phyloP scores from a whole-genome alignment of 2,329 filamentous ascomycete species.

The Tetracladium maxilliforme region DNA sequence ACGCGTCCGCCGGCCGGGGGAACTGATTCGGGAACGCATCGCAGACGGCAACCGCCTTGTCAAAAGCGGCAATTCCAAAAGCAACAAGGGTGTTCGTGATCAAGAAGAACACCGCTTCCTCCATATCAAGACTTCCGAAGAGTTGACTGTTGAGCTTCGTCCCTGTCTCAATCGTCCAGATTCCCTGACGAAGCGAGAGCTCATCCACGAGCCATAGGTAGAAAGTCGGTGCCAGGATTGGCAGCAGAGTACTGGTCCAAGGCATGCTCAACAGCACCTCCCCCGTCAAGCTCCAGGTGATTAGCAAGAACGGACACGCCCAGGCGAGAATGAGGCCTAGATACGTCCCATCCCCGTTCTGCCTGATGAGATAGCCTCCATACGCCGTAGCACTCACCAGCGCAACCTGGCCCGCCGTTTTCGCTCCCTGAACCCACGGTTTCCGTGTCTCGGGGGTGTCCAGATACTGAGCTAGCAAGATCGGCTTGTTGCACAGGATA shows the following conservation, averaged over 20 bases:
- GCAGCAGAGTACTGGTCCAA: slow-evolving; percentile 35
- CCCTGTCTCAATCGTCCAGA: slow-evolving; percentile 53
- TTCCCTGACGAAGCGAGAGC: slow-evolving; percentile 49
- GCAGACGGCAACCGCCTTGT: slow-evolving; percentile 51
- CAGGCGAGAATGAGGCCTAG: slow-evolving; percentile 55
- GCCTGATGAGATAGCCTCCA: slow-evolving; percentile 28
- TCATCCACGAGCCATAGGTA: slow-evolving; percentile 65
- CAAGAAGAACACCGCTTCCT: slow-evolving; percentile 64
- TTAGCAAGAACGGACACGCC: slow-evolving; percentile 49
- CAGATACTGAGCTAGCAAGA: no score
- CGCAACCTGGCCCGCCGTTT: slow-evolving; percentile 31
- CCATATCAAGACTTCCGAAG: slow-evolving; percentile 53
- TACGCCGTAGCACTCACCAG: slow-evolving; percentile 26
- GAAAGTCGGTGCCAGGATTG: slow-evolving; percentile 47
- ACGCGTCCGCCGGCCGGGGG: slow-evolving; percentile 28
- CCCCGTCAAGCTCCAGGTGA: slow-evolving; percentile 49
- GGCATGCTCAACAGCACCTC: slow-evolving; percentile 49
- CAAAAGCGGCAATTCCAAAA: slow-evolving; percentile 53
- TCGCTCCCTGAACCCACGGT: slow-evolving; percentile 12
- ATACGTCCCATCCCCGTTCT: slow-evolving; percentile 40
- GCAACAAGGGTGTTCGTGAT: slow-evolving; percentile 56
- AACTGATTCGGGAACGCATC: slow-evolving; percentile 47
- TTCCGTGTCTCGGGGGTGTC: no score
- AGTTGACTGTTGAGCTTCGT: slow-evolving; percentile 52
- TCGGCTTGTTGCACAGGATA: slow-evolving; percentile 46